Conservation (phyloP, 306 rosid genomes). For the Echinosophora koreensis region DNA sequence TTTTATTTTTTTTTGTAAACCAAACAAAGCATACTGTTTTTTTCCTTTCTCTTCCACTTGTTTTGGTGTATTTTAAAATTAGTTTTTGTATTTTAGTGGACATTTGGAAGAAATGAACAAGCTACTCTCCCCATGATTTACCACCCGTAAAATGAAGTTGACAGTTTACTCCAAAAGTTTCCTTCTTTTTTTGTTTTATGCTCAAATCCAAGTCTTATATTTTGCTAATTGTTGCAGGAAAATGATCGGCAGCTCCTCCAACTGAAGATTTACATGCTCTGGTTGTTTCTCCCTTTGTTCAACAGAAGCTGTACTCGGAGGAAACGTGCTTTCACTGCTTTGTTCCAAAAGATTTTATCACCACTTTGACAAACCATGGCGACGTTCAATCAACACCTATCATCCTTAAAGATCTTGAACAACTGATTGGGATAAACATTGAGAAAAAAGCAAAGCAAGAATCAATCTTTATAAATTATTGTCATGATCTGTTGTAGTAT, state of each 20-base stretch:
- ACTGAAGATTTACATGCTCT: constrained; percentile 49
- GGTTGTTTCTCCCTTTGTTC: constrained; percentile 59
- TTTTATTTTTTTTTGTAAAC: no score
- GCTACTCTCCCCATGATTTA: no score
- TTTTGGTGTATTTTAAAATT: not conserved
- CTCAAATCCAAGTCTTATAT: not conserved
- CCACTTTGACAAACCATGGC: constrained; percentile 45
- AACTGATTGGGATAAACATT: constrained; percentile 41
- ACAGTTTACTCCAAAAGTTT: not conserved
- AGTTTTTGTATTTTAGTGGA: not conserved
- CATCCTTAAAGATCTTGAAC: constrained; percentile 51
- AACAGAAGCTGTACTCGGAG: constrained; percentile 75
- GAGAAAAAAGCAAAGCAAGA: constrained; percentile 32
- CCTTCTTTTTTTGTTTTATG: not conserved
- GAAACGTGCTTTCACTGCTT: constrained; percentile 59
- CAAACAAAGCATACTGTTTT: not conserved
- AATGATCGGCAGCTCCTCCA: constrained; percentile 34
- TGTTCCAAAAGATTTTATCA: constrained; percentile 58
- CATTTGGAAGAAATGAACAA: not conserved
- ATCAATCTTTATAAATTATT: not conserved
- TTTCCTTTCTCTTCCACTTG: not conserved
- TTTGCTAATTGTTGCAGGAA: constrained; percentile 39
- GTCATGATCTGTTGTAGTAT: not conserved
- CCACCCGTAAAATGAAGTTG: not conserved
- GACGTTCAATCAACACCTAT: constrained; percentile 52